Percentiles rank a stretch among this genome's conserved stretches.
These are phyloP conservation scores for Pseudofabraea citricarpa DNA, from an alignment of 2,329 filamentous ascomycete genomes.

Conservation along the genomic window DNA sequence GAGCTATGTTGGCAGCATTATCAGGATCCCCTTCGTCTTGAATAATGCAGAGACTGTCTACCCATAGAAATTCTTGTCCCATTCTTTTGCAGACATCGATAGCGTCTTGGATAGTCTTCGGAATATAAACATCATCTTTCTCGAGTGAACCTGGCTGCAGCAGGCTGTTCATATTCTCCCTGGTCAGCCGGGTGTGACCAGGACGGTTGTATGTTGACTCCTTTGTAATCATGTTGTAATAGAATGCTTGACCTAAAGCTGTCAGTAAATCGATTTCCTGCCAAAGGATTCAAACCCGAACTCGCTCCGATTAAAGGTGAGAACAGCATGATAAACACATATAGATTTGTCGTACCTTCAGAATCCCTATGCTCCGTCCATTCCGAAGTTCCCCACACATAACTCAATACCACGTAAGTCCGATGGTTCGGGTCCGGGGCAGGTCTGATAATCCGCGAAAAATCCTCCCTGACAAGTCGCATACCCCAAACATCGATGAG, in stretches of 20 bases:
- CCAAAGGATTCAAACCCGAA: too few relatives aligned
- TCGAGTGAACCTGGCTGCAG: too few relatives aligned
- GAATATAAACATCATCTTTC: background rate
- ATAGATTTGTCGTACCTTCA: too few relatives aligned
- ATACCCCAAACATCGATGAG: conserved; percentile 1
- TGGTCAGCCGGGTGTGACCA: background rate
- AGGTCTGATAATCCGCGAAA: too few relatives aligned
- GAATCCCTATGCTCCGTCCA: too few relatives aligned
- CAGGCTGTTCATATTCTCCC: background rate
- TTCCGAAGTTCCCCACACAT: conserved; percentile 1
- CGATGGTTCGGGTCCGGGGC: background rate
- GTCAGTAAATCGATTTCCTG: too few relatives aligned
- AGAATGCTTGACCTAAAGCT: too few relatives aligned
- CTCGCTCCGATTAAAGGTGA: too few relatives aligned
- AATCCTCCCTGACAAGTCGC: too few relatives aligned
- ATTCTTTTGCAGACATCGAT: conserved; percentile 40
- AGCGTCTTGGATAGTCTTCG: conserved; percentile 27
- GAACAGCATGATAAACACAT: too few relatives aligned
- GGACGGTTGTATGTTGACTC: background rate
- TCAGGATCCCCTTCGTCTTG: conserved; percentile 38
- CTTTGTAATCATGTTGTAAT: too few relatives aligned
- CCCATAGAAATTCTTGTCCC: conserved; percentile 39
- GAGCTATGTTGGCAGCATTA: conserved; percentile 33
- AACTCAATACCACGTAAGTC: background rate
- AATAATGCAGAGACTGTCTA: conserved; percentile 32